These are phyloP conservation scores for Penicillium maclennaniae DNA, from an alignment of 495 filamentous ascomycete genomes.

Conservation along the genomic window DNA sequence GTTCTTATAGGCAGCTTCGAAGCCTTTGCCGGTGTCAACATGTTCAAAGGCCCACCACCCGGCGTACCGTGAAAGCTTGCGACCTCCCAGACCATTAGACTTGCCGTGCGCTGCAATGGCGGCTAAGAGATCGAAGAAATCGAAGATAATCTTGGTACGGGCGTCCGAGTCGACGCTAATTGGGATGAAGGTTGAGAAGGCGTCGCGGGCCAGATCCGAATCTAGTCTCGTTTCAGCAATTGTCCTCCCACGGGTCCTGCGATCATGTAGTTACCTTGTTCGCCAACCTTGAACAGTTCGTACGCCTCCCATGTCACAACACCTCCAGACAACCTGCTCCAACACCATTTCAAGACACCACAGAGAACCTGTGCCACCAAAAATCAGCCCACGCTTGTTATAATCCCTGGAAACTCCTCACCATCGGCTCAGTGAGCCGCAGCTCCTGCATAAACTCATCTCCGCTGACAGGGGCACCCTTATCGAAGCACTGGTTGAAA, in stretches of 20 bases:
- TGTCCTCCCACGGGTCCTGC: not conserved
- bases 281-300: conserved; percentile 90
- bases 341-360: conserved; percentile 97
- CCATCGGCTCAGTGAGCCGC: conserved; percentile 90
- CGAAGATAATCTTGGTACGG: conserved; percentile 83
- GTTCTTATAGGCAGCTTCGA: conserved; percentile 87
- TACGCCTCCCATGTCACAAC: conserved; percentile 97
- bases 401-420: conserved; percentile 30
- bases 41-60: conserved; percentile 99
- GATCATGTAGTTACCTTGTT: conserved; percentile 64
- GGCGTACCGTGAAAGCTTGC: conserved; percentile 91
- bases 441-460: conserved; percentile 78
- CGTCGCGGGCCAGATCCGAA: conserved; percentile 85
- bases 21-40: conserved; percentile 76
- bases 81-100: conserved; percentile 85
- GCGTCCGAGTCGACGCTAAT: conserved; percentile 87
- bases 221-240: conserved; percentile 48
- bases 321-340: conserved; percentile 88
- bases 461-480: conserved; percentile 52
- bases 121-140: conserved; percentile 92
- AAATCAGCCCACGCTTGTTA: conserved; percentile 1
- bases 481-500: conserved; percentile 59
- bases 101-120: conserved; percentile 82
- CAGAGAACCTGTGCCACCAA: conserved; percentile 66
- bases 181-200: conserved; percentile 94